Conservation (phyloP, 2,329 filamentous ascomycete genomes). For the Apiospora hydei region DNA sequence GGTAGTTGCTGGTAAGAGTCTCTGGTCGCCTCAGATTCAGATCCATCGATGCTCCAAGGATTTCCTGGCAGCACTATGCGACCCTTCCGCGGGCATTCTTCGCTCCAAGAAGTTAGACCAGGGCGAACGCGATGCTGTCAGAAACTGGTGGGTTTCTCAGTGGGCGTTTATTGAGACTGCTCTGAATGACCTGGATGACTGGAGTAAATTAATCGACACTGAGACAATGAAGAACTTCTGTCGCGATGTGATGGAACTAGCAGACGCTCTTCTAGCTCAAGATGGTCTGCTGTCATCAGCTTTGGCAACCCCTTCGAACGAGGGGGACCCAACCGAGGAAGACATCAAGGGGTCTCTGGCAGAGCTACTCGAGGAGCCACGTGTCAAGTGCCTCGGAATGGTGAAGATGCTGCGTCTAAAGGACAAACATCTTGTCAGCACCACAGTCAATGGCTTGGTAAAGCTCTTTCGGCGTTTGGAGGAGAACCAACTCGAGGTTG, state of each 20-base stretch:
- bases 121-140: constrained; percentile 70
- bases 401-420: constrained; percentile 90
- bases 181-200: constrained; percentile 82
- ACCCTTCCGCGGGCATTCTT: constrained; percentile 62
- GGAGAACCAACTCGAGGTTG: constrained; percentile 77
- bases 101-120: constrained; percentile 62
- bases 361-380: constrained; percentile 68
- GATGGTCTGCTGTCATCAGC: constrained; percentile 84
- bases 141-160: constrained; percentile 82
- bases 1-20: constrained; percentile 49
- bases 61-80: constrained; percentile 63
- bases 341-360: constrained; percentile 45
- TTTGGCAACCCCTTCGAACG: constrained; percentile 48
- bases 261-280: constrained; percentile 83
- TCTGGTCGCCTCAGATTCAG: constrained; percentile 65
- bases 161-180: constrained; percentile 85
- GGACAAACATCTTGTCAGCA: constrained; percentile 83
- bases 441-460: constrained; percentile 81
- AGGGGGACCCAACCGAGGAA: constrained; percentile 40
- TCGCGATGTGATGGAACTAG: constrained; percentile 93
- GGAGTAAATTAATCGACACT: constrained; percentile 81
- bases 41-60: constrained; percentile 65
- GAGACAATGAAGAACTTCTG: constrained; percentile 89
- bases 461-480: constrained; percentile 86
- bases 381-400: constrained; percentile 70